Percentiles rank a stretch among this genome's conserved stretches.
Conservation (phyloP, 2,329 filamentous ascomycete genomes). For the Mycocentrospora acerina region DNA sequence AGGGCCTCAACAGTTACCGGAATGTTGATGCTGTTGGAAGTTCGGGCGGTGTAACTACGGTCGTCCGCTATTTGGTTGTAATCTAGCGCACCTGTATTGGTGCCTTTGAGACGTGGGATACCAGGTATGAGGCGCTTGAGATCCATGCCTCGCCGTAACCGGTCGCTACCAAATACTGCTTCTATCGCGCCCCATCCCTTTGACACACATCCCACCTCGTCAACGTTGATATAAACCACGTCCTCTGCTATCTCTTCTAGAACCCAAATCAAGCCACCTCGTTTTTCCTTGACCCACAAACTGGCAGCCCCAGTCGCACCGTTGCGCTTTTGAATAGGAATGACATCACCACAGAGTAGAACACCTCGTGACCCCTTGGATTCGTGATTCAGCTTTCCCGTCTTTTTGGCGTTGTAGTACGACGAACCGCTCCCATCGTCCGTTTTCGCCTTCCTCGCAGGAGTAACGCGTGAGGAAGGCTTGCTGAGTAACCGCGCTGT, state of each 20-base stretch:
- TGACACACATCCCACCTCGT: slow-evolving; percentile 74
- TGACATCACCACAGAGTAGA: slow-evolving; percentile 92
- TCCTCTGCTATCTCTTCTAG: slow-evolving; percentile 97
- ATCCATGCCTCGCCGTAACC: slow-evolving; percentile 67
- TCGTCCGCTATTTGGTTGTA: slow-evolving; percentile 71
- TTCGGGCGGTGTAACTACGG: slow-evolving; percentile 83
- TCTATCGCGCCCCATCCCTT: slow-evolving; percentile 74
- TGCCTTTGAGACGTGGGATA: slow-evolving; percentile 75
- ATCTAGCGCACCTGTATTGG: slow-evolving; percentile 71
- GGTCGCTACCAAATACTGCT: slow-evolving; percentile 79
- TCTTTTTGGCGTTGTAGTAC: slow-evolving; percentile 50
- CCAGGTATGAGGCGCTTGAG: slow-evolving; percentile 78
- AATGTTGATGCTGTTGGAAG: slow-evolving; percentile 74
- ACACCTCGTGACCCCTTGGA: slow-evolving; percentile 82
- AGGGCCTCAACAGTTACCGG: slow-evolving; percentile 79
- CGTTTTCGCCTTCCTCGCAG: slow-evolving; percentile 63
- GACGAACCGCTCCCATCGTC: slow-evolving; percentile 59
- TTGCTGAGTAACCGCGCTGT: slow-evolving; percentile 88
- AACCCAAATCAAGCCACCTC: slow-evolving; percentile 92
- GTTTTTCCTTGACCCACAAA: slow-evolving; percentile 98
- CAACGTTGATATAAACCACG: slow-evolving; percentile 73
- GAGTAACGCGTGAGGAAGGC: slow-evolving; percentile 62
- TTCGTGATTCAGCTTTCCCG: slow-evolving; percentile 63
- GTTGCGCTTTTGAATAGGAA: slow-evolving; percentile 95
- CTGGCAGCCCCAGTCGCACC: slow-evolving; percentile 89